Evolutionary conservation across 1,139 yeast species (phyloP).

Genomic region (Yamadazyma spencermartinsiae): DNA sequence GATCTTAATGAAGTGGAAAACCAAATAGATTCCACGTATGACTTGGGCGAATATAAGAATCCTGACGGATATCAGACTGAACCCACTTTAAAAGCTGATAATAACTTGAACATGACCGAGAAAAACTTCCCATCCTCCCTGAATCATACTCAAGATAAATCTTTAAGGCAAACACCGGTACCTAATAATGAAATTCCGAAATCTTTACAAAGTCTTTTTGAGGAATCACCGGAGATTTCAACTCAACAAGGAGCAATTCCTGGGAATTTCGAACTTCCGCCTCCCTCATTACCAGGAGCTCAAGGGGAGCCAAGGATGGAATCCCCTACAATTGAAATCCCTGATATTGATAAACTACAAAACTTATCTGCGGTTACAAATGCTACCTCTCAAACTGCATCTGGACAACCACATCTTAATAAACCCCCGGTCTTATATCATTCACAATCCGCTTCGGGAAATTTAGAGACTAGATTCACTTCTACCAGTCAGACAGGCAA

Average conservation of each 20-base stretch:
- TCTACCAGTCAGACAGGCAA: constrained; percentile 20
- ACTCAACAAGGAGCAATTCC: constrained; percentile 11
- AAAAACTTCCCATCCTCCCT: constrained; percentile 7
- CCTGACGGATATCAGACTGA: constrained; percentile 28
- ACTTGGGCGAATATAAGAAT: constrained; percentile 29
- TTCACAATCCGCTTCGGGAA: constrained; percentile 50
- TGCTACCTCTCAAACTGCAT: constrained; percentile 14
- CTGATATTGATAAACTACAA: constrained; percentile 42
- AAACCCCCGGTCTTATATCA: constrained; percentile 51
- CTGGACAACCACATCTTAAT: constrained; percentile 30
- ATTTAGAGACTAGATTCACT: constrained; percentile 35
- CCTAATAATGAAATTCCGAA: constrained; percentile 57
- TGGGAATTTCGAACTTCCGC: constrained; percentile 18
- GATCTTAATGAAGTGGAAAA: constrained; percentile 50
- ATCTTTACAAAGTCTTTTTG: constrained; percentile 71
- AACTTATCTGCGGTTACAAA: constrained; percentile 15
- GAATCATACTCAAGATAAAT: constrained; percentile 8
- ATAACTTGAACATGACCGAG: constrained; percentile 6
- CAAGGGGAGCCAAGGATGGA: constrained; percentile 24
- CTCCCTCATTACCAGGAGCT: constrained; percentile 14
- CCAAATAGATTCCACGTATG: constrained; percentile 36
- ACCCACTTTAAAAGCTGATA: constrained; percentile 28
- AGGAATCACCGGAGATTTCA: constrained; percentile 30
- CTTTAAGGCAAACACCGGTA: constrained; percentile 10
- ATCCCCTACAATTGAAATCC: constrained; percentile 49